Evolutionary conservation across 441 rosid genomes (phyloP).

Genomic region (Populus tomentosa): DNA sequence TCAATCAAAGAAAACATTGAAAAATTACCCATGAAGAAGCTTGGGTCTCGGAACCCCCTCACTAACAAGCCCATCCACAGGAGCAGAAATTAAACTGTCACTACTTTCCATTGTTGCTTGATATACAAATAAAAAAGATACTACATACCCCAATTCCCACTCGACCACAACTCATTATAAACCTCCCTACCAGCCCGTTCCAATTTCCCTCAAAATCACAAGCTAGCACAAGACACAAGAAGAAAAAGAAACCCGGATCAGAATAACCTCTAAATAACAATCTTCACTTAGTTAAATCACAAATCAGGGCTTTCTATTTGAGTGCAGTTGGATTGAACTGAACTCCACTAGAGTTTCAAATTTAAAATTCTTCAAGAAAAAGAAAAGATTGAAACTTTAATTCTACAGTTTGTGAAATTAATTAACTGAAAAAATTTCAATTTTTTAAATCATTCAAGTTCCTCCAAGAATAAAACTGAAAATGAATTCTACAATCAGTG

Average conservation of each 20-base stretch:
- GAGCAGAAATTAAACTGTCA: slow-evolving; percentile 33
- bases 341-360: background rate
- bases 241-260: background rate
- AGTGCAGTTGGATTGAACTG: background rate
- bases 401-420: background rate
- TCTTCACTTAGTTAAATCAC: background rate
- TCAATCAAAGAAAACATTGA: background rate
- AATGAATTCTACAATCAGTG: background rate
- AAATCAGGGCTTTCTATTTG: background rate
- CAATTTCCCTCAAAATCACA: slow-evolving; percentile 9
- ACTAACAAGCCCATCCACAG: slow-evolving; percentile 50
- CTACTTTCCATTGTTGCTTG: slow-evolving; percentile 76
- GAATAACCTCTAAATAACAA: background rate
- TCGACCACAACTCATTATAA: slow-evolving; percentile 50
- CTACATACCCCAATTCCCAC: slow-evolving; percentile 59
- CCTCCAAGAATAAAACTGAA: background rate
- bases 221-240: background rate
- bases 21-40: slow-evolving; percentile 65
- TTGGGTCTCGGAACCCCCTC: slow-evolving; percentile 42
- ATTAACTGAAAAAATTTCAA: too few species aligned
- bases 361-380: background rate
- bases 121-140: slow-evolving; percentile 33
- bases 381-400: background rate
- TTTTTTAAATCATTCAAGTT: too few species aligned
- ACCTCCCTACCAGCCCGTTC: slow-evolving; percentile 16